Base-by-base conservation (phyloP, 2,329 filamentous ascomycete genomes). In the Alternaria conjuncta region DNA sequence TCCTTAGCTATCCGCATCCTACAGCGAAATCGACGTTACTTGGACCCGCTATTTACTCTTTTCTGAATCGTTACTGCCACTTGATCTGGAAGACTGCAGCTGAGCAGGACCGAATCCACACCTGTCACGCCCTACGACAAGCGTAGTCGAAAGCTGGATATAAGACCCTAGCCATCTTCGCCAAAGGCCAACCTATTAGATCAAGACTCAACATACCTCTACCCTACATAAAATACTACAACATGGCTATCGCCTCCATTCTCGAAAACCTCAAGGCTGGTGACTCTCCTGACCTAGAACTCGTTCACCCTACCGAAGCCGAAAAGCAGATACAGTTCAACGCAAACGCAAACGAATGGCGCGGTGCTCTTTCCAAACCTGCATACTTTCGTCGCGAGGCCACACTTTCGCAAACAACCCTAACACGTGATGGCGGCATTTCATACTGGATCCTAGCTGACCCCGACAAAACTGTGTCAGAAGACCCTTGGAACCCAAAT, bases 401-500 rank as follows among this genome's bases (percentile, higher is more conserved):
- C 20, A 75, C 83, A 50, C 82, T 90, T 7, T 75, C 81, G 43
- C 75, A 81, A 43, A 85, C 87, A 68, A 79, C 81, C 3, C 77
- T 89, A 60, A 87, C 85, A 26, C 82, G 79, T 60, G 82, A 88
- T 60, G 86, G 85, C 28, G 84, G 84, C 2, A 82, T 89, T 58
- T 88, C 85, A 3, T 83, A 83, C 61, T 90, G 88, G 88, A 83
- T 89, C 55, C 78, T 90, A 20, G 84, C 89, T 15, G 84, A 88
- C 68, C 79, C 18, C 69, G 36, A 41, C 36, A 41, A 41, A 18
- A 41, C 76, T 5, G 70, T 75, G 6, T 64, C 71, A 53, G 61
- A 69, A 11, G 76, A 79, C n/a, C 70, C 75, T 68, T 78, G 69
- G 43, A 77, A 75, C 72, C 81, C 72, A 74, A 79, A 59, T 25